Percentiles rank a stretch among this genome's conserved stretches.
phyloP scores from a whole-genome alignment of 2,329 filamentous ascomycete species.

The Diaporthe citriasiana region DNA sequence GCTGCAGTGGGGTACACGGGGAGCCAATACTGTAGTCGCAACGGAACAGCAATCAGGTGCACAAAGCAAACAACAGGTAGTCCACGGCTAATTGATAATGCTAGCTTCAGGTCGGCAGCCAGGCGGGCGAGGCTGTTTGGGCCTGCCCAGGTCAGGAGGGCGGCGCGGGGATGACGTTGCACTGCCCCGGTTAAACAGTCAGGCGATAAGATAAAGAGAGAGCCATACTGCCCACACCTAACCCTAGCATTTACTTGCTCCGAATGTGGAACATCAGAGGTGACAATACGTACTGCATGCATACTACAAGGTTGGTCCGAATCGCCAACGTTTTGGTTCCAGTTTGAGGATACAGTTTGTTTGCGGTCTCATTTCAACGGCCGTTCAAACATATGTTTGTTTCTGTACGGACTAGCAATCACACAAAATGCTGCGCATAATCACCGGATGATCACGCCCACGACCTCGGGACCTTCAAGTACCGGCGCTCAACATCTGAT shows the following conservation, averaged over 20 bases:
- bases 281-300: neutral
- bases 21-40: neutral
- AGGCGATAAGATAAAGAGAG: constrained; percentile 12
- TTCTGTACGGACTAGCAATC: neutral
- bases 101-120: constrained; percentile 16
- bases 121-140: constrained; percentile 2
- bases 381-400: neutral
- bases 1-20: constrained; percentile 12
- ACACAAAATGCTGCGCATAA: neutral
- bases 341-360: neutral
- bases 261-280: neutral
- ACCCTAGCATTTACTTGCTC: neutral
- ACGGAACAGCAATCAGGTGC: constrained; percentile 13
- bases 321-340: neutral
- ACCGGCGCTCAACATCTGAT: neutral
- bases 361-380: neutral
- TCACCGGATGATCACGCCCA: neutral
- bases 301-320: neutral
- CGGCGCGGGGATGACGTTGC: constrained; percentile 26
- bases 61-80: constrained; percentile 18
- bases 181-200: constrained; percentile 8
- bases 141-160: constrained; percentile 12
- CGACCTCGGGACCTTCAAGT: too few relatives aligned
- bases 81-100: constrained; percentile 5
- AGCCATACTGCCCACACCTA: neutral